Evolutionary conservation across 768 basidiomycete genomes (phyloP).

Genomic region (Cantharellus cinnabarinus): DNA sequence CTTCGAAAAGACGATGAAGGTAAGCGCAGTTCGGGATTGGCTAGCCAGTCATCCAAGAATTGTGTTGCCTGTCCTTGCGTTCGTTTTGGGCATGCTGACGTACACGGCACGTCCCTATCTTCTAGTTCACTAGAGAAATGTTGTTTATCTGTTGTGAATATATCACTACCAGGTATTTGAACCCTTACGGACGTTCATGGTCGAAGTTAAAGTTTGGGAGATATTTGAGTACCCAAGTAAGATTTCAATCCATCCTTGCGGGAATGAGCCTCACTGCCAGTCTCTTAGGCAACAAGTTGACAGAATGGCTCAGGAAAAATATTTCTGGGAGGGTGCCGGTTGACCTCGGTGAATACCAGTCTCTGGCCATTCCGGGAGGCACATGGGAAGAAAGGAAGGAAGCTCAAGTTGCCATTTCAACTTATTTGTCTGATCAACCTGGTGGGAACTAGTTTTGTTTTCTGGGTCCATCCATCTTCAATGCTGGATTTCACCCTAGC

Average conservation of each 20-base stretch:
- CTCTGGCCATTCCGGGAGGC: slow-evolving; percentile 11
- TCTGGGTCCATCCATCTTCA: neutral
- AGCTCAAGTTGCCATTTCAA: slow-evolving; percentile 43
- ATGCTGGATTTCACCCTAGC: slow-evolving; percentile 19
- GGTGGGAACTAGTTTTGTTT: slow-evolving; percentile 22
- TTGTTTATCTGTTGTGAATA: neutral
- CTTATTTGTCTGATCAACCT: slow-evolving; percentile 62
- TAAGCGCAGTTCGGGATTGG: slow-evolving; percentile 56
- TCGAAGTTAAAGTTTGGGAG: slow-evolving; percentile 61
- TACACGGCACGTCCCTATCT: slow-evolving; percentile 42
- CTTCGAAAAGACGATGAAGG: slow-evolving; percentile 46
- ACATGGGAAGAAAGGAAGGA: slow-evolving; percentile 76
- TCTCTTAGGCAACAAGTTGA: no score
- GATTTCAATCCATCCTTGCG: slow-evolving; percentile 6
- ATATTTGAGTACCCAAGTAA: slow-evolving; percentile 67
- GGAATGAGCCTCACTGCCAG: no score
- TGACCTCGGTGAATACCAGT: neutral
- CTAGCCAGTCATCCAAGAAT: slow-evolving; percentile 72
- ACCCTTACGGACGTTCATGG: slow-evolving; percentile 66
- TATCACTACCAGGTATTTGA: slow-evolving; percentile 52
- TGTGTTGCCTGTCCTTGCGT: slow-evolving; percentile 57
- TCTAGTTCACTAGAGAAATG: neutral
- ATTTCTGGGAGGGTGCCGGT: no score
- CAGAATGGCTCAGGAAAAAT: no score
- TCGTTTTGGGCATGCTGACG: slow-evolving; percentile 74